Base-by-base conservation (phyloP, 805 yeast genomes). In the Jamesozyma jinghongensis region DNA sequence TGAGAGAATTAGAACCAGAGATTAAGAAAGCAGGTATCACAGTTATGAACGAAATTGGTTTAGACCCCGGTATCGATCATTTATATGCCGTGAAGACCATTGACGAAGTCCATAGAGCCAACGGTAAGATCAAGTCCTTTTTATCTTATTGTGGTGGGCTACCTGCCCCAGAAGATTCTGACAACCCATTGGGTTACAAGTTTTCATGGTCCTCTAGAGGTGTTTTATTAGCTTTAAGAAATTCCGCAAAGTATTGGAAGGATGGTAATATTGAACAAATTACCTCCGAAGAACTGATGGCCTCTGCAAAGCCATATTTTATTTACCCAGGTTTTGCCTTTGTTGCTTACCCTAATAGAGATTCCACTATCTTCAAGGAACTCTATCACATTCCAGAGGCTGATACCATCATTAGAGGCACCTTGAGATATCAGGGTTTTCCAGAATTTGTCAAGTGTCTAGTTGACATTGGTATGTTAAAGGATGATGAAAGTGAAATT, bases 151-250 rank as follows among this genome's bases (percentile, higher is more conserved):
- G 98, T 70, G 98, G 98, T 69, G 98, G 98, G 57, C 75, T 92
- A 59, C 97, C 97, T 50, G 92, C 98, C 26, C 97, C 98, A 49
- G 98, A 90, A 70, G 77, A 81, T 66, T 90, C 97, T 25, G 95
- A 87, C 70, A 92, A 92, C 70, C 98, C 98, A 43, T 74, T 92
- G 63, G 98, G 98, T 54, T 92, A 92, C 79, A 92, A 92, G 73
- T 92, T 92, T 70, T 88, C 97, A 33, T 92, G 98, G 98, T 86
- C 97, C 26, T 88, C 97, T 29, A 81, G 98, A 68, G 98, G 98
- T 68, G 97, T 92, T 32, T 70, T 92, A 60, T 75, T 92, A 57
- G 98, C 98, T 16, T 75, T 92, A 62, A 82, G 95, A 75, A 94
- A 92, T 73, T 70, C 82, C 47, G 98, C 97, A 49, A 79, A 78